Evolutionary conservation across 306 rosid genomes (phyloP).

Genomic region (Rosa rugosa): DNA sequence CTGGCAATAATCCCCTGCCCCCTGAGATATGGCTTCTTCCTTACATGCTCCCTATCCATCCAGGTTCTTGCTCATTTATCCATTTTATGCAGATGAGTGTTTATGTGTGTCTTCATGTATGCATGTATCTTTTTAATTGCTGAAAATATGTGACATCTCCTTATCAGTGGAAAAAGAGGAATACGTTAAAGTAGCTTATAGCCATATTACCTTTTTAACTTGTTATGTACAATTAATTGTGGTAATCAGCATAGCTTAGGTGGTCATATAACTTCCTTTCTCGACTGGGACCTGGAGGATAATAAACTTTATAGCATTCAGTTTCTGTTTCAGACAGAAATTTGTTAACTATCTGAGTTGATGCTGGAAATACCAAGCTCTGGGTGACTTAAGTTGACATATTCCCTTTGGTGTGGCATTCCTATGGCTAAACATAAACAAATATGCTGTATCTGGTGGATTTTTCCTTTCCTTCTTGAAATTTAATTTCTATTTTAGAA

Average conservation of each 20-base stretch:
- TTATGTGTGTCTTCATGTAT: not conserved
- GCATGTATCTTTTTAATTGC: not conserved
- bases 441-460: not conserved
- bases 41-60: constrained; percentile 74
- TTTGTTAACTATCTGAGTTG: not conserved
- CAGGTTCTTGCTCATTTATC: constrained; percentile 48
- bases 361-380: not conserved
- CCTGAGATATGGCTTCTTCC: constrained; percentile 96
- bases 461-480: not conserved
- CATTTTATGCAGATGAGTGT: not conserved
- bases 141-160: not conserved
- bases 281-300: not conserved
- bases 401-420: not conserved
- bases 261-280: constrained; percentile 2
- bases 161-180: not conserved
- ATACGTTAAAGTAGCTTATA: not conserved
- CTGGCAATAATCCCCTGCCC: constrained; percentile 92
- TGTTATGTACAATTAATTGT: not conserved
- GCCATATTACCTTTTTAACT: not conserved
- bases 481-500: not conserved
- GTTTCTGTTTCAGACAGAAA: not conserved
- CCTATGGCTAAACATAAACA: not conserved
- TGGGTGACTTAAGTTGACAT: not conserved
- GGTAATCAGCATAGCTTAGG: not conserved
- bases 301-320: not conserved